Conservation (phyloP, 495 filamentous ascomycete species). For the Penicillium cataractarum region DNA sequence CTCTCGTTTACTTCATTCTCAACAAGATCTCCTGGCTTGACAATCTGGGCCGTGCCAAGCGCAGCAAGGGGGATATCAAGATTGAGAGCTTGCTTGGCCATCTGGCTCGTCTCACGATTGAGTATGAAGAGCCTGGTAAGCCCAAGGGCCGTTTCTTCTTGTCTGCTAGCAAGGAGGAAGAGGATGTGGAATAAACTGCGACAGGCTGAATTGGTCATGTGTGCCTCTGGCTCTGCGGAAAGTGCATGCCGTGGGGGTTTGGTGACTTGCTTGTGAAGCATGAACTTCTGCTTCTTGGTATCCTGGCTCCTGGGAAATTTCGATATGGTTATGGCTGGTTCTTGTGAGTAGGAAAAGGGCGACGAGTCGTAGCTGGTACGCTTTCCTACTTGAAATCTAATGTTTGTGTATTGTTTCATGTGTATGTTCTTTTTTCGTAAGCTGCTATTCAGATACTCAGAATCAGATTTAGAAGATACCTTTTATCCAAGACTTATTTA, state of each 20-base stretch:
- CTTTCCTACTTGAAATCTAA: background rate
- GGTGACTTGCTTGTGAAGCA: background rate
- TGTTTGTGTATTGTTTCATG: background rate
- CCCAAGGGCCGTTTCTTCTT: slow-evolving; percentile 43
- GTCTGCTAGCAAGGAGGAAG: slow-evolving; percentile 48
- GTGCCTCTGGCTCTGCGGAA: background rate
- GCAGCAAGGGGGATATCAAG: slow-evolving; percentile 66
- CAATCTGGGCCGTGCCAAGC: slow-evolving; percentile 71
- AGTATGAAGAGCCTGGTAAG: slow-evolving; percentile 63
- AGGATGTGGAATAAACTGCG: slow-evolving; percentile 41
- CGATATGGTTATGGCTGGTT: background rate
- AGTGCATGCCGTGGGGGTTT: background rate
- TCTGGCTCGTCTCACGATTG: slow-evolving; percentile 67
- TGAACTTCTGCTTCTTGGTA: background rate
- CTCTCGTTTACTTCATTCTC: slow-evolving; percentile 73
- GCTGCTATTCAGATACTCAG: background rate
- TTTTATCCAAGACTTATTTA: background rate
- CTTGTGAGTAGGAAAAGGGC: background rate
- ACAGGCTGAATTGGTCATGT: background rate
- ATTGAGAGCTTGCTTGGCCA: slow-evolving; percentile 77
- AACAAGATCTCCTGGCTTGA: slow-evolving; percentile 69
- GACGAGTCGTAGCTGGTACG: background rate
- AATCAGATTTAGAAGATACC: background rate
- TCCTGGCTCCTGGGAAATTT: background rate
- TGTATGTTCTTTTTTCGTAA: background rate